Conservation (phyloP, 176 grass and related monocot genomes). For the Cenchrus americanus region DNA sequence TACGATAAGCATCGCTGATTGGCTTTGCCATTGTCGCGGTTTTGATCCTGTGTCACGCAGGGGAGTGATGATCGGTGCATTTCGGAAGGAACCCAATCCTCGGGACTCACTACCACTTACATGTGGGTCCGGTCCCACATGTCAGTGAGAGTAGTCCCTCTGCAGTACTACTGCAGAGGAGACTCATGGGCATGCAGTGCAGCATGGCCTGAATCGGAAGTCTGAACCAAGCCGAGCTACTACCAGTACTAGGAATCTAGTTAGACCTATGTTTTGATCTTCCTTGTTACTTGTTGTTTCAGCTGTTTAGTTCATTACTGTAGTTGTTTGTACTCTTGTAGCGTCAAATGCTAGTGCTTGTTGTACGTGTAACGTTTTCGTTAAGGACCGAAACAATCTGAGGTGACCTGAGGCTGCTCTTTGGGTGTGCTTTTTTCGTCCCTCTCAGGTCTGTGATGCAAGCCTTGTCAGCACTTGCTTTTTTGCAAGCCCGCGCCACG, state of each 20-base stretch:
- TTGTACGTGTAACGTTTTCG: background rate
- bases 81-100: too few relatives aligned
- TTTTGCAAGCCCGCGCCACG: background rate
- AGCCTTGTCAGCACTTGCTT: background rate
- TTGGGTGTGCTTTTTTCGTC: background rate
- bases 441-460: background rate
- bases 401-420: background rate
- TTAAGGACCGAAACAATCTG: background rate
- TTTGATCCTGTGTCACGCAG: background rate
- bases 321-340: background rate
- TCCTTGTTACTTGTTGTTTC: background rate
- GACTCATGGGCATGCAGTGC: too few relatives aligned
- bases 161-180: too few relatives aligned
- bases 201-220: background rate
- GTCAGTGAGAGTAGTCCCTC: too few relatives aligned
- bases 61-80: conserved; percentile 20
- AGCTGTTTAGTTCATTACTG: background rate
- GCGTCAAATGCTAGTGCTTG: background rate
- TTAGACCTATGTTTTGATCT: background rate
- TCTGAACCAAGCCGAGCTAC: background rate
- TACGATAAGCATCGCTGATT: background rate
- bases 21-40: background rate
- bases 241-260: background rate
- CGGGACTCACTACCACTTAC: too few relatives aligned
- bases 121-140: too few relatives aligned